A percentile compares a stretch with the other conserved stretches of the same genome.
Evolutionary conservation across 78 protist genomes (phyloP).

Genomic region (Trichosphaerium sp.): DNA sequence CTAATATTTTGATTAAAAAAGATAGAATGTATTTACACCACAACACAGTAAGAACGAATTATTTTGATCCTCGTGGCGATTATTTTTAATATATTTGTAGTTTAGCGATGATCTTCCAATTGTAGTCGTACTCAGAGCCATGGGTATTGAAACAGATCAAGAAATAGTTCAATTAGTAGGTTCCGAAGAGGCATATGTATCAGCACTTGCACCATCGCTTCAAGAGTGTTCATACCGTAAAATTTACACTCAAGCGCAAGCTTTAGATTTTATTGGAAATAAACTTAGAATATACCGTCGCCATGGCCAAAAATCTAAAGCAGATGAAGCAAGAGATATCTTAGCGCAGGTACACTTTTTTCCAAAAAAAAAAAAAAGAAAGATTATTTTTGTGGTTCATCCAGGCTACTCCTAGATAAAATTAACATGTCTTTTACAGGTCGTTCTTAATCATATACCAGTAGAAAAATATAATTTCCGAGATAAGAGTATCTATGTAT

Average conservation of each 20-base stretch:
- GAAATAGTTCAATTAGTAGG: conserved; percentile 88
- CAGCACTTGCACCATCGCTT: conserved; percentile 62
- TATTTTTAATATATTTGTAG: too few relatives aligned
- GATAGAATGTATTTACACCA: conserved; percentile 71
- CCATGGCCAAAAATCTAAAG: neutral
- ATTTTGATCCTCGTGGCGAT: too few relatives aligned
- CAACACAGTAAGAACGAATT: conserved; percentile 78
- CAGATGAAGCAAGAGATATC: conserved; percentile 80
- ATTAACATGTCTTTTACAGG: too few relatives aligned
- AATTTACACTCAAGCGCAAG: conserved; percentile 63
- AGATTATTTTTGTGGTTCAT: too few relatives aligned
- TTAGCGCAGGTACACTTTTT: too few relatives aligned
- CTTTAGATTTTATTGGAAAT: conserved; percentile 68
- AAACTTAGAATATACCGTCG: neutral
- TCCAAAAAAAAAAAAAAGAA: too few relatives aligned
- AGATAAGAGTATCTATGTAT: conserved; percentile 64
- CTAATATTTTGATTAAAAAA: conserved; percentile 49
- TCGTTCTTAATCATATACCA: conserved; percentile 87
- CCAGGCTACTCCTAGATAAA: too few relatives aligned
- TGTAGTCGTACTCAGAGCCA: conserved; percentile 79
- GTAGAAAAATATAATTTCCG: conserved; percentile 64
- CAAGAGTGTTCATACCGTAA: conserved; percentile 40
- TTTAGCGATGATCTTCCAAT: conserved; percentile 92
- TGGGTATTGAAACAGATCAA: conserved; percentile 89
- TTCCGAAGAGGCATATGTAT: conserved; percentile 25